Evolutionary conservation across 805 yeast species (phyloP).

Genomic region (Candida glaebosa): DNA sequence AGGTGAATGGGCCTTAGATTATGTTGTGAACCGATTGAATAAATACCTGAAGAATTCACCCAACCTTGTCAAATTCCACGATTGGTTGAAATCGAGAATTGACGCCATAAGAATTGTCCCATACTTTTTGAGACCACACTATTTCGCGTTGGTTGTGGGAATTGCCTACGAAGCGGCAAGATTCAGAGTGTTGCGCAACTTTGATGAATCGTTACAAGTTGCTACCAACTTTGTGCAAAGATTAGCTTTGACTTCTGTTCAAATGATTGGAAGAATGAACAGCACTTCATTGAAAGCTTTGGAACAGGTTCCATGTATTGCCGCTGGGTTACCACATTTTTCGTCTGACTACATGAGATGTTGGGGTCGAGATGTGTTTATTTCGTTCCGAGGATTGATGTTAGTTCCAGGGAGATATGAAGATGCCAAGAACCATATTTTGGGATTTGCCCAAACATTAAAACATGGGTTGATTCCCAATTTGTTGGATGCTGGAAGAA

Average conservation of each 20-base stretch:
- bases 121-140: constrained; percentile 77
- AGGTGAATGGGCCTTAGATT: constrained; percentile 90
- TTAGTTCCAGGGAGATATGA: constrained; percentile 74
- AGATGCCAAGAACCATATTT: constrained; percentile 76
- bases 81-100: constrained; percentile 68
- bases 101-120: constrained; percentile 66
- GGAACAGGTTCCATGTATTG: constrained; percentile 65
- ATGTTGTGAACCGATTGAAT: constrained; percentile 56
- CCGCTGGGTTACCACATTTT: constrained; percentile 97
- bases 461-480: constrained; percentile 96
- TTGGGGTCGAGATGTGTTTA: constrained; percentile 97
- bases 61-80: constrained; percentile 52
- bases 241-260: constrained; percentile 77
- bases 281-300: constrained; percentile 74
- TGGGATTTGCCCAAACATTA: constrained; percentile 84
- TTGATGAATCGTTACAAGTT: constrained; percentile 51
- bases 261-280: constrained; percentile 74
- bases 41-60: constrained; percentile 46
- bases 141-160: constrained; percentile 79
- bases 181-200: constrained; percentile 55
- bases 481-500: constrained; percentile 84
- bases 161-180: constrained; percentile 81
- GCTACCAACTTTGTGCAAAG: constrained; percentile 76
- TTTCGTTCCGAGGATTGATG: constrained; percentile 78
- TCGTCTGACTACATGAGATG: constrained; percentile 90